Evolutionary conservation across 2,329 filamentous ascomycete genomes (phyloP), one percentile per base, ranked within the genome.

Genomic region (Byssoonygena ceratinophila): DNA sequence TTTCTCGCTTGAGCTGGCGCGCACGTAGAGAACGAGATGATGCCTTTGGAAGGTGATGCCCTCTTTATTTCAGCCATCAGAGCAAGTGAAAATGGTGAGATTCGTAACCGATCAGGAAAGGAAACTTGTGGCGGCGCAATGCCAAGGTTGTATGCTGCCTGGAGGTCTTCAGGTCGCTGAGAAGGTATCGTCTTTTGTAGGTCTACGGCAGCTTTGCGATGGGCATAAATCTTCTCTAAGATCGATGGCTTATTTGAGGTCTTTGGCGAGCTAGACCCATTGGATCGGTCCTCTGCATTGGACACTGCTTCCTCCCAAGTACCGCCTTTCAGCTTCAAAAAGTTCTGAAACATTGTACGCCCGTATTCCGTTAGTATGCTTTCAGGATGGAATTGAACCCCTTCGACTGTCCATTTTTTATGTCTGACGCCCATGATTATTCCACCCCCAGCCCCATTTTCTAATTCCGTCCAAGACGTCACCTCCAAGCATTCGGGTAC

Each of bases 1-100:
- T 85, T 88, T 58, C 83, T 82, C 39, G 94, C 92, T 68, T 98
- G 92, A 4, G 84, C 82, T 22, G 92, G 89, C 8, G 92, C 92
- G 61, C 85, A 92, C 20, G 90, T 85, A 23, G 87, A 81, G 1
- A 94, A 76, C 0, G 90, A 87, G 57, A 98, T 97, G 36, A 94
- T 81, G 20, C 92, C 94, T 71, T 98, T 98, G 0, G 91, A 97
- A 1, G 92, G 92, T 7, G 92, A 97, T 3, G 85, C 94, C 54
- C 92, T 82, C 72, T 98, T 98, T 67, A 98, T 94, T 68, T 98
- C 92, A 11, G 92, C 91, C 85, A 96, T 90, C 9, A 98, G 76
- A 1, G 91, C 84, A n/a, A 97, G 75, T n/a, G 85, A 80, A 63
- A 89, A 94, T 1, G 87, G 83, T 3, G 89, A 89, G 66, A 88